Evolutionary conservation across 768 basidiomycete genomes (phyloP).

Genomic region (Brasilioporus rufonigricans): DNA sequence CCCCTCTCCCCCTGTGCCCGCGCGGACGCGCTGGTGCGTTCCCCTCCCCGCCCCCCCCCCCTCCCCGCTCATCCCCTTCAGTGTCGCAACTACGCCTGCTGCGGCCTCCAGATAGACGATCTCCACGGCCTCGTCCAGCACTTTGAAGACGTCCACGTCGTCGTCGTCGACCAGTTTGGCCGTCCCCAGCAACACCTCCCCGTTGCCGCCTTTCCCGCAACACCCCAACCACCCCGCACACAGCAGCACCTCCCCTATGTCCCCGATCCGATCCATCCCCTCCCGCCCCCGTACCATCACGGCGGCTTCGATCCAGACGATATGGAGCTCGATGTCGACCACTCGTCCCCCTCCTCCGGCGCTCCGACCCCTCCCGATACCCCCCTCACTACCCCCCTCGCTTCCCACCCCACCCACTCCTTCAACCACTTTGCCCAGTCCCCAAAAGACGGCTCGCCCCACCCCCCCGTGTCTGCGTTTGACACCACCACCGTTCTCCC

Average conservation of each 20-base stretch:
- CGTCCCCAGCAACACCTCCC: conserved; percentile 33
- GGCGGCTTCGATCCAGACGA: conserved; percentile 68
- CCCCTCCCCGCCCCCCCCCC: accelerated
- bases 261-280: conserved; percentile 24
- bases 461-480: conserved; percentile 46
- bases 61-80: conserved; percentile 20
- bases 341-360: conserved; percentile 48
- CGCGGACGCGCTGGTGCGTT: conserved; percentile 70
- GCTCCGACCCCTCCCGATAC: conserved; percentile 41
- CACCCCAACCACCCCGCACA: conserved; percentile 30
- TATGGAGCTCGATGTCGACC: conserved; percentile 75
- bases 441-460: conserved; percentile 27
- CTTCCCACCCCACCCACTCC: conserved; percentile 33
- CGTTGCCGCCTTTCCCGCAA: conserved; percentile 33
- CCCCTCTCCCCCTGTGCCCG: conserved; percentile 62
- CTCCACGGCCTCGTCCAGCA: conserved; percentile 87
- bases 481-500: conserved; percentile 55
- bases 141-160: conserved; percentile 87
- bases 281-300: conserved; percentile 32
- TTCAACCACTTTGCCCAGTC: conserved; percentile 32
- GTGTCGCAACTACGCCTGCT: conserved; percentile 91
- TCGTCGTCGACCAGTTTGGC: conserved; percentile 54
- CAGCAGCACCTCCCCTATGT: conserved; percentile 32
- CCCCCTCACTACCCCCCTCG: conserved; percentile 42
- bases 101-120: conserved; percentile 73